Evolutionary conservation across 2,329 filamentous ascomycete genomes (phyloP).

Genomic region (Penicillium thymicola): DNA sequence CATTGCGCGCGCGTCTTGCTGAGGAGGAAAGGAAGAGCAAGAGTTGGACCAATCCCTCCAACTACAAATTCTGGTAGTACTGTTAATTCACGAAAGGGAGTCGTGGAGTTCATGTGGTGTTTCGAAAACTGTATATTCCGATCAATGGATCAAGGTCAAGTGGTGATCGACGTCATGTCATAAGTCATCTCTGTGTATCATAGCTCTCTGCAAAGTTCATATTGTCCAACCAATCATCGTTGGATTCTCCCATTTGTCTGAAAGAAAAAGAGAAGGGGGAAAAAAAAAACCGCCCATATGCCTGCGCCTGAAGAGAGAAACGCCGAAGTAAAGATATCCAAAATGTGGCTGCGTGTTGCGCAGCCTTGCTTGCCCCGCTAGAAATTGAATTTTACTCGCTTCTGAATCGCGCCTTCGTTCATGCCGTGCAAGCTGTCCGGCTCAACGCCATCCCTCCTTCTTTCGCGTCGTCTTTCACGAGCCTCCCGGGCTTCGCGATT

Average conservation of each 20-base stretch:
- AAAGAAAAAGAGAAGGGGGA: neutral
- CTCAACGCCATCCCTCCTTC: slow-evolving; percentile 38
- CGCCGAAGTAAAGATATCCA: neutral
- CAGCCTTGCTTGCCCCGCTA: slow-evolving; percentile 9
- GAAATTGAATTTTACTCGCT: slow-evolving; percentile 43
- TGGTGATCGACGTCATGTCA: slow-evolving; percentile 17
- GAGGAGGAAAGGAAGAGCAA: slow-evolving; percentile 42
- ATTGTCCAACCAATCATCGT: slow-evolving; percentile 6
- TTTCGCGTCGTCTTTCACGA: slow-evolving; percentile 54
- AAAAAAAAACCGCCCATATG: slow-evolving; percentile 2
- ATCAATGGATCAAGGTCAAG: slow-evolving; percentile 11
- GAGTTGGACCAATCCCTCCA: slow-evolving; percentile 44
- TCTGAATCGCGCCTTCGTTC: slow-evolving; percentile 33
- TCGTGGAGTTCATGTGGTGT: slow-evolving; percentile 32
- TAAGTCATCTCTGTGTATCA: slow-evolving; percentile 27
- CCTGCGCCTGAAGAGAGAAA: slow-evolving; percentile 2
- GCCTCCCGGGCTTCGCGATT: slow-evolving; percentile 58
- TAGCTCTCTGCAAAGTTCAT: slow-evolving; percentile 20
- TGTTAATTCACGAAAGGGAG: slow-evolving; percentile 24
- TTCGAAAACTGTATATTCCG: slow-evolving; percentile 23
- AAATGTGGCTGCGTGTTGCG: neutral
- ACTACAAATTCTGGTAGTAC: slow-evolving; percentile 48
- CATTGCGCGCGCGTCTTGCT: slow-evolving; percentile 29
- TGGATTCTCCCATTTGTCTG: neutral
- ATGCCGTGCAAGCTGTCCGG: slow-evolving; percentile 27